Conservation (phyloP, 306 rosid species). For the Mucuna pruriens region DNA sequence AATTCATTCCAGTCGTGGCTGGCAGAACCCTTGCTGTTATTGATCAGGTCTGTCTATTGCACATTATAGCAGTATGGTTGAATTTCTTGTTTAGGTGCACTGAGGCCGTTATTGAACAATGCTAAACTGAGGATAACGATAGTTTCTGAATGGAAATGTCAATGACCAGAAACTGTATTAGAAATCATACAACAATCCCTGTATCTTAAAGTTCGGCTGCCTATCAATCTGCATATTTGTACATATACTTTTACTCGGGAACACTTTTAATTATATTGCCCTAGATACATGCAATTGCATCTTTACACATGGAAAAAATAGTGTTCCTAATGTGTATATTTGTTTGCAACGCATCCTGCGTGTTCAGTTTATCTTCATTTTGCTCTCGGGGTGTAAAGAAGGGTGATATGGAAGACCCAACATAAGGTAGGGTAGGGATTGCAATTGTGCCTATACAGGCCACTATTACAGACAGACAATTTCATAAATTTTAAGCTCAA, state of each 20-base stretch:
- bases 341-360: constrained; percentile 8
- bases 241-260: constrained; percentile 7
- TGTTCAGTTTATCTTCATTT: constrained; percentile 6
- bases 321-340: constrained; percentile 1
- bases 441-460: background rate
- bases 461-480: background rate
- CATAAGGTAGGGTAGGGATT: background rate
- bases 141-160: background rate
- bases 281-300: constrained; percentile 1
- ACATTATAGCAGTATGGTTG: background rate
- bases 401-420: background rate
- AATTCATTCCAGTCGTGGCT: constrained; percentile 86
- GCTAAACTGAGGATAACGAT: constrained; percentile 8
- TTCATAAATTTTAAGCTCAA: background rate
- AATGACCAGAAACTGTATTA: constrained; percentile 16
- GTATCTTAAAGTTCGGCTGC: background rate
- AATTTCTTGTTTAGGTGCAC: constrained; percentile 19
- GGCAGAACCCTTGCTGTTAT: constrained; percentile 77
- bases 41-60: constrained; percentile 75
- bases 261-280: background rate
- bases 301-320: background rate
- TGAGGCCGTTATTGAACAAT: background rate
- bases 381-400: constrained; percentile 6
- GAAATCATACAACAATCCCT: constrained; percentile 21
- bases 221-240: background rate